These are phyloP conservation scores for Zymoseptoria ardabiliae DNA, from an alignment of 2,329 filamentous ascomycete genomes.

Conservation along the genomic window DNA sequence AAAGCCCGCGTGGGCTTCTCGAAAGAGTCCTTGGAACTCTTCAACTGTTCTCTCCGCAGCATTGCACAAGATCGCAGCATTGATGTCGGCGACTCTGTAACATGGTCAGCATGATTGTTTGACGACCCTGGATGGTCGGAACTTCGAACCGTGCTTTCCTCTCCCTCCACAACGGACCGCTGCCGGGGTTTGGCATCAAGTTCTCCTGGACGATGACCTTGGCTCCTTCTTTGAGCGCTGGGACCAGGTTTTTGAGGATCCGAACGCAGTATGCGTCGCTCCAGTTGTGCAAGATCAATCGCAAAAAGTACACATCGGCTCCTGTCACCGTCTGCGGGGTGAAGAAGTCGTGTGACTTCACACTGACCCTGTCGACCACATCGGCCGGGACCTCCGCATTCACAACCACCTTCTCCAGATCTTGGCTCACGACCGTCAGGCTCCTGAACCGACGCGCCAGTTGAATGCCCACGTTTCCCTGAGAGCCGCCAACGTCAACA, in stretches of 20 bases:
- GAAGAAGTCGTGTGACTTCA: conserved; percentile 20
- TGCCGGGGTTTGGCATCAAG: conserved; percentile 1
- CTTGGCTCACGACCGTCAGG: background rate
- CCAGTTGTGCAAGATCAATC: conserved; percentile 20
- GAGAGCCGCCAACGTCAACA: background rate
- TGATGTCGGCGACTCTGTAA: too few relatives aligned
- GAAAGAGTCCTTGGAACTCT: too few relatives aligned
- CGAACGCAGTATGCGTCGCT: conserved; percentile 12
- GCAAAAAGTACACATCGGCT: conserved; percentile 24
- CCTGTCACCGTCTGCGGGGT: conserved; percentile 18
- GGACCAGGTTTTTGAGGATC: conserved; percentile 13
- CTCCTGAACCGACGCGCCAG: background rate
- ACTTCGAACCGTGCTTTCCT: too few relatives aligned
- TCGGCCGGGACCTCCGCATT: background rate
- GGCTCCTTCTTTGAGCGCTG: conserved; percentile 13
- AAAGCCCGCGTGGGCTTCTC: too few relatives aligned
- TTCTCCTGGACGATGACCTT: conserved; percentile 17
- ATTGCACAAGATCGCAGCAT: too few relatives aligned
- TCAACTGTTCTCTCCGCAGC: too few relatives aligned
- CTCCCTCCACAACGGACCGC: background rate
- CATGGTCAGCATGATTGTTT: too few relatives aligned
- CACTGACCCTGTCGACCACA: background rate
- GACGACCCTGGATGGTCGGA: too few relatives aligned
- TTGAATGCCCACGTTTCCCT: background rate
- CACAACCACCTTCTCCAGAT: background rate